Percentiles rank a stretch among this genome's conserved stretches.
phyloP scores from a whole-genome alignment of 2,329 filamentous ascomycete genomes.

The Harringtonia aguacate region DNA sequence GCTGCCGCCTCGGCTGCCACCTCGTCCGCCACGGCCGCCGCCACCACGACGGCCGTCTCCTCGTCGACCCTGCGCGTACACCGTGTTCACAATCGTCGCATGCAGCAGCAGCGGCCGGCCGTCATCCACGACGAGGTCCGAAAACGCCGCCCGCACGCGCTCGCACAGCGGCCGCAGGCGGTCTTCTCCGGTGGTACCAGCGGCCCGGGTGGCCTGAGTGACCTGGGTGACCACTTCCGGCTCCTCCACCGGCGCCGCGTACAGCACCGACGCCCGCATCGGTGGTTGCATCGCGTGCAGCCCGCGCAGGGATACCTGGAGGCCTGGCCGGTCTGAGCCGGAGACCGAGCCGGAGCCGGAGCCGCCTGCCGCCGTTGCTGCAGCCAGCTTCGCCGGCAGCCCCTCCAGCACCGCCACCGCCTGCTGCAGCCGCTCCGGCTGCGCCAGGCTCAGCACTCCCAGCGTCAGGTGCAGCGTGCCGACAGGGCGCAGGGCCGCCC shows the following conservation, averaged over 20 bases:
- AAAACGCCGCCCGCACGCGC: constrained; percentile 42
- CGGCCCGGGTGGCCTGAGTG: too few relatives aligned
- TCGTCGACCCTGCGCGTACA: constrained; percentile 49
- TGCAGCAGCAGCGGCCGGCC: constrained; percentile 61
- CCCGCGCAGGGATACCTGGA: constrained; percentile 36
- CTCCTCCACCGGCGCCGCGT: constrained; percentile 47
- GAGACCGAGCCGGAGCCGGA: too few relatives aligned
- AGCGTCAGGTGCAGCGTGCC: constrained; percentile 80
- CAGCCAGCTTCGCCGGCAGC: constrained; percentile 18
- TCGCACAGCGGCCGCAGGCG: constrained; percentile 47
- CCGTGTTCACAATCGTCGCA: constrained; percentile 77
- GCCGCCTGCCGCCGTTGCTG: too few relatives aligned
- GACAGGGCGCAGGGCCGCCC: constrained; percentile 60
- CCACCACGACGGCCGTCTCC: not conserved
- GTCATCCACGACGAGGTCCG: constrained; percentile 46
- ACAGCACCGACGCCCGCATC: constrained; percentile 47
- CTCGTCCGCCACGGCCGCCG: not conserved
- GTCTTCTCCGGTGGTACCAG: too few relatives aligned
- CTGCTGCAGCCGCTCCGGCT: constrained; percentile 26
- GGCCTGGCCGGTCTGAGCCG: not conserved
- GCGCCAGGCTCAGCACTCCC: constrained; percentile 67
- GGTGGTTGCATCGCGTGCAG: constrained; percentile 52
- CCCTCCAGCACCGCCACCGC: constrained; percentile 31
- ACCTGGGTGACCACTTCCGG: too few relatives aligned
- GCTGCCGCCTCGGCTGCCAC: constrained; percentile 14